Evolutionary conservation across 805 yeast genomes (phyloP).

Genomic region (Peterozyma xylosa): DNA sequence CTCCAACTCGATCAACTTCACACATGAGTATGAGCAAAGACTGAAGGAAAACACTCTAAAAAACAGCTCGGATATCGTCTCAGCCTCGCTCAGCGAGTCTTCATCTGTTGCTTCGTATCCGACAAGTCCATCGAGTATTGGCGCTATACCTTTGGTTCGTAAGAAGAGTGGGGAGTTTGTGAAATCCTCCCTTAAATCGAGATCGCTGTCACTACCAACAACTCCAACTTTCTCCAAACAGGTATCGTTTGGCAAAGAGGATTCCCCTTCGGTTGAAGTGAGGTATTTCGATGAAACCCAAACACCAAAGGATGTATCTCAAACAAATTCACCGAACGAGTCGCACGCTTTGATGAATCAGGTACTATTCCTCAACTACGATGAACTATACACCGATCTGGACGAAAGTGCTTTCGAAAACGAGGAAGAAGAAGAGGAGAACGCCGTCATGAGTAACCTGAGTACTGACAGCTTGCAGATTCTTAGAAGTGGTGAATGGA

Average conservation of each 20-base stretch:
- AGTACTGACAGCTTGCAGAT: constrained; percentile 3
- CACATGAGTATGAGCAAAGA: constrained; percentile 13
- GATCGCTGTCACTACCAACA: constrained; percentile 33
- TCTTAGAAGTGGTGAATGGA: constrained; percentile 29
- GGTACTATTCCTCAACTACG: constrained; percentile 18
- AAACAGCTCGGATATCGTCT: constrained; percentile 3
- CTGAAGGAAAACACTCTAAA: constrained; percentile 22
- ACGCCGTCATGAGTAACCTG: constrained; percentile 14
- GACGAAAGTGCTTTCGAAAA: constrained; percentile 17
- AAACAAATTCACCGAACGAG: constrained; percentile 50
- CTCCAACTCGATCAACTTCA: constrained; percentile 15
- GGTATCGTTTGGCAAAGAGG: constrained; percentile 77
- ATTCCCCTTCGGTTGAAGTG: constrained; percentile 52
- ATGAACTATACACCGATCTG: constrained; percentile 19
- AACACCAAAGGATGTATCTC: constrained; percentile 70
- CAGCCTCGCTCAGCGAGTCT: not conserved
- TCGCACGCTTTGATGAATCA: constrained; percentile 24
- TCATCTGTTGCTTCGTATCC: not conserved
- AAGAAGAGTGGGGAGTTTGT: constrained; percentile 85
- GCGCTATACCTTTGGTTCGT: constrained; percentile 40
- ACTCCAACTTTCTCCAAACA: constrained; percentile 59
- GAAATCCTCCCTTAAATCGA: constrained; percentile 56
- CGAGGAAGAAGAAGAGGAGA: constrained; percentile 11
- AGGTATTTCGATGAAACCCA: constrained; percentile 68
- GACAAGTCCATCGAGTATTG: not conserved